These are phyloP conservation scores for Mycena indigotica DNA, from an alignment of 768 basidiomycete genomes.

Conservation along the genomic window DNA sequence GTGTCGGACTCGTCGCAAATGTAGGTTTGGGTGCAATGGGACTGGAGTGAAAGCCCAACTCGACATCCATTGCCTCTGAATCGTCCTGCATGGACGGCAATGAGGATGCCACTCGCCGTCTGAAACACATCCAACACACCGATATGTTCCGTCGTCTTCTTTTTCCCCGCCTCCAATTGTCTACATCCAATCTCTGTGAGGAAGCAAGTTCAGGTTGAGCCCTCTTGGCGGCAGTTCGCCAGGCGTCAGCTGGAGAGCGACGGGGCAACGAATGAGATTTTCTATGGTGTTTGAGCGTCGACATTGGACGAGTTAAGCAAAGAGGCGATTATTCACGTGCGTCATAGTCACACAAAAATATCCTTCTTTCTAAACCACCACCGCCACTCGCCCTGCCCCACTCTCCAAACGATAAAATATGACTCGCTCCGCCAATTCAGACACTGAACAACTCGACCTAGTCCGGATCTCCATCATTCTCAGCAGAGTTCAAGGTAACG, in stretches of 20 bases:
- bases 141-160: slow-evolving; percentile 45
- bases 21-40: slow-evolving; percentile 33
- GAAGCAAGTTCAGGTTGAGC: slow-evolving; percentile 40
- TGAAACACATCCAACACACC: too few species aligned
- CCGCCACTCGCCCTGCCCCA: slow-evolving; percentile 7
- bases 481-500: neutral
- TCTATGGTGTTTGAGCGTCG: slow-evolving; percentile 40
- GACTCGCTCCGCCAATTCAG: slow-evolving; percentile 8
- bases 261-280: slow-evolving; percentile 54
- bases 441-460: neutral
- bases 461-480: neutral
- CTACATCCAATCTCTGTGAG: slow-evolving; percentile 53
- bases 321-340: neutral
- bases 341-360: neutral
- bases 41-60: slow-evolving; percentile 29
- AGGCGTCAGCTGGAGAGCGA: slow-evolving; percentile 38
- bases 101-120: too few species aligned
- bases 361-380: slow-evolving; percentile 1
- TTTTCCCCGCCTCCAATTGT: slow-evolving; percentile 57
- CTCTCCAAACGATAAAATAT: slow-evolving; percentile 17
- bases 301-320: neutral
- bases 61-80: slow-evolving; percentile 20
- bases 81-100: slow-evolving; percentile 11
- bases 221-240: slow-evolving; percentile 53
- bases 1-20: slow-evolving; percentile 52